These are phyloP conservation scores for Penicillium sumatraense DNA, from an alignment of 2,329 filamentous ascomycete species.

Conservation along the genomic window DNA sequence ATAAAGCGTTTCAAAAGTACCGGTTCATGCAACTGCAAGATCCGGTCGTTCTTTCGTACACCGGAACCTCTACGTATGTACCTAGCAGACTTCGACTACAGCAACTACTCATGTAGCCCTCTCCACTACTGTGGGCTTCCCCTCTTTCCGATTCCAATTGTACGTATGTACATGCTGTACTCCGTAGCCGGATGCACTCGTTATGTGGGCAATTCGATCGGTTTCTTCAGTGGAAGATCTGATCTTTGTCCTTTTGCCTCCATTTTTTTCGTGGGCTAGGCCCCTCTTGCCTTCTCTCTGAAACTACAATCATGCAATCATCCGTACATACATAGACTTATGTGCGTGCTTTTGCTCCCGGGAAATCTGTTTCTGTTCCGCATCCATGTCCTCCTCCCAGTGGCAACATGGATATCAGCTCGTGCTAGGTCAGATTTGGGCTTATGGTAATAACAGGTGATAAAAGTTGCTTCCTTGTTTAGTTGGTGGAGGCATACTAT, in stretches of 20 bases:
- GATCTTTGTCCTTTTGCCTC: slow-evolving; percentile 7
- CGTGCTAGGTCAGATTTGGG: slow-evolving; percentile 15
- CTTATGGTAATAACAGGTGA: slow-evolving; percentile 8
- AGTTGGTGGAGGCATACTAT: not conserved
- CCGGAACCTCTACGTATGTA: slow-evolving; percentile 9
- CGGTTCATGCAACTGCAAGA: slow-evolving; percentile 27
- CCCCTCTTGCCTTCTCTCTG: not conserved
- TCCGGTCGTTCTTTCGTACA: slow-evolving; percentile 4
- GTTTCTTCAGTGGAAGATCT: slow-evolving; percentile 14
- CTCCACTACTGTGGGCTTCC: slow-evolving; percentile 2
- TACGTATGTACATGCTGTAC: slow-evolving; percentile 2
- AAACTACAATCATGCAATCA: not conserved
- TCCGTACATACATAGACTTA: slow-evolving; percentile 6
- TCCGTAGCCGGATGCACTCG: not conserved
- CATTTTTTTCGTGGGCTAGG: not conserved
- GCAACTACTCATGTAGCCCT: slow-evolving; percentile 18
- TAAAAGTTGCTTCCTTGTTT: not conserved
- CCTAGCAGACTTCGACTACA: slow-evolving; percentile 13
- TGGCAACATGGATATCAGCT: slow-evolving; percentile 18
- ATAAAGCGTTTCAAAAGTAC: slow-evolving; percentile 18
- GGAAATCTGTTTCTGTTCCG: not conserved
- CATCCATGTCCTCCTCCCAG: not conserved
- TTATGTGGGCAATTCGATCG: slow-evolving; percentile 11
- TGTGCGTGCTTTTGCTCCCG: slow-evolving; percentile 8
- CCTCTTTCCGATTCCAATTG: not conserved